Percentiles rank a stretch among this genome's conserved stretches.
Evolutionary conservation across 1,284 basidiomycete species (phyloP).

Genomic region (Irpex lacteus): DNA sequence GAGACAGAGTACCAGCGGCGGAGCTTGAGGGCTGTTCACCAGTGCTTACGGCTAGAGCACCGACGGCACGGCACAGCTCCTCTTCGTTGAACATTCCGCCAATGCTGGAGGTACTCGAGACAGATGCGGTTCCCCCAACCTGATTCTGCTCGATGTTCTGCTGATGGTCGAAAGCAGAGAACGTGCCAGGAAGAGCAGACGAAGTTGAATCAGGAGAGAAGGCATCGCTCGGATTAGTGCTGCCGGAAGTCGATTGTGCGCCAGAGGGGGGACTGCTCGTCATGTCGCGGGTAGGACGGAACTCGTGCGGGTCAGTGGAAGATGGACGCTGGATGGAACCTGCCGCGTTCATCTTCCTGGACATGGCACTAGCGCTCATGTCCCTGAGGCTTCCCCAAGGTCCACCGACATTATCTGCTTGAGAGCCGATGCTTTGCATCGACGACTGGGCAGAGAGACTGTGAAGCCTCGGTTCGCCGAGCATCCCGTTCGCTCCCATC

Average conservation of each 20-base stretch:
- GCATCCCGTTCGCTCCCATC: conserved; percentile 3
- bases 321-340: conserved; percentile 12
- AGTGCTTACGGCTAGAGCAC: conserved; percentile 49
- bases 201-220: conserved; percentile 31
- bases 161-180: conserved; percentile 16
- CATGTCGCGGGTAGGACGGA: conserved; percentile 12
- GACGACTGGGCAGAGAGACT: conserved; percentile 20
- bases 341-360: conserved; percentile 30
- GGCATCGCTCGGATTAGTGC: conserved; percentile 22
- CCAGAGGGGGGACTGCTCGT: conserved; percentile 15
- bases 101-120: conserved; percentile 35
- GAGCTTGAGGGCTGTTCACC: conserved; percentile 17
- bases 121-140: conserved; percentile 19
- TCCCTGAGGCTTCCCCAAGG: conserved; percentile 28
- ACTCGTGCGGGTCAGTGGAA: conserved; percentile 14
- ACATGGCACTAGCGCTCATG: conserved; percentile 25
- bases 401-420: conserved; percentile 16
- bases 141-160: conserved; percentile 15
- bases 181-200: conserved; percentile 27
- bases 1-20: conserved; percentile 36
- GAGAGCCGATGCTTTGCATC: conserved; percentile 19
- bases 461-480: conserved; percentile 8
- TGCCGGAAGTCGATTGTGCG: conserved; percentile 20
- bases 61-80: conserved; percentile 42
- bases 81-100: conserved; percentile 37